Base-by-base conservation (phyloP, 176 grass and related monocot species). In the Ananas comosus region DNA sequence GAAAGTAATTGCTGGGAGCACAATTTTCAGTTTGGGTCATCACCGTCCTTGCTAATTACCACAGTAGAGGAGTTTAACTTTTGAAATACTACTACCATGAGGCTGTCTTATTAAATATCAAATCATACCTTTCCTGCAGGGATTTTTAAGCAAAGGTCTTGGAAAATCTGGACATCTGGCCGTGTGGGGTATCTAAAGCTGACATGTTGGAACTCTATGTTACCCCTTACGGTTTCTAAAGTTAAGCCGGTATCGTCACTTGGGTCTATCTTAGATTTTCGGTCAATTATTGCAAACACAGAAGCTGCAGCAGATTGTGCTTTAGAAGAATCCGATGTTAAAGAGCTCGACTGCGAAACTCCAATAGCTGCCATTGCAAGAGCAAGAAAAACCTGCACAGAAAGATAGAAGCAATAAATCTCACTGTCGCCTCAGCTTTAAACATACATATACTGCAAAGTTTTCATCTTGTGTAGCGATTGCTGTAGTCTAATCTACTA, bases 301-400 rank as follows among this genome's bases (percentile, higher is more conserved):
- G 95, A 99, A 51, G 85, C 83, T 64, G 85, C 69, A 25, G 95
- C 95, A 74, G 84, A 82, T 76, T 84, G 80, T 78, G 95, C 95
- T 85, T 93, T 99, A 66, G 77, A 81, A 11, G 95, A 99, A 79
- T 99, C 95, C 0, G 87, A 87, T 75, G 95, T 90, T 49, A 99
- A 78, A 67, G 95, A 88, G 74, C 95, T 99, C 49, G 95, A 91
- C 72, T 99, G 95, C 0, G 95, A 99, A 66, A 99, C 87, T 61
- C 90, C 95, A 77, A 94, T 91, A n/a, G 95, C 90, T 4, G 95
- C 87, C 90, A 99, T 91, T 51, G 95, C 82, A 75, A 99, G 89
- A 71, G 95, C 90, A 75, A 99, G 87, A 78, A 99, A 93, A 48
- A 99, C 95, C 91, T 96, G 77, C 67, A 75, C 9, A 71, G 11